A percentile compares a stretch with the other conserved stretches of the same genome.
Conservation (phyloP, 108 stramenopile genomes). For the Mayamaea pseudoterrestris region DNA sequence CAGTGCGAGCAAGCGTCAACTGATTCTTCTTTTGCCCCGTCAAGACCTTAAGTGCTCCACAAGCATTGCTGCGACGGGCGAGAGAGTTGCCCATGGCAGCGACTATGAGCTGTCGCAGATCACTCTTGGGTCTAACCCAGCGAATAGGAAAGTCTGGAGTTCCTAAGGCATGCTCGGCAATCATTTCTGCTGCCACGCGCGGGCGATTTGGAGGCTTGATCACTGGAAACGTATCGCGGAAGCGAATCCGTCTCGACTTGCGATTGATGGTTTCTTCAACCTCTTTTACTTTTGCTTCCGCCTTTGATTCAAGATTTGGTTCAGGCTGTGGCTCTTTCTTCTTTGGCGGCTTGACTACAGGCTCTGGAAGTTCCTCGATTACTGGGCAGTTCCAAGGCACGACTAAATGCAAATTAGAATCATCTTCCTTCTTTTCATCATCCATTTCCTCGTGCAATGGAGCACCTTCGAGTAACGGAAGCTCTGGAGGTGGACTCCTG, state of each 20-base stretch:
- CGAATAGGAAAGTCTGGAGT: constrained; percentile 3
- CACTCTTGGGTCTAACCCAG: constrained; percentile 31
- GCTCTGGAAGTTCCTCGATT: too few species aligned
- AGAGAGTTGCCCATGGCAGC: constrained; percentile 35
- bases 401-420: too few species aligned
- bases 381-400: too few species aligned
- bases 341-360: too few species aligned
- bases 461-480: too few species aligned
- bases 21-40: constrained; percentile 36
- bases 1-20: constrained; percentile 52
- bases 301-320: too few species aligned
- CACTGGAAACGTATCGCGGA: constrained; percentile 61
- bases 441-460: too few species aligned
- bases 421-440: too few species aligned
- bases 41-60: constrained; percentile 70
- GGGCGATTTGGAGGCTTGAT: constrained; percentile 29
- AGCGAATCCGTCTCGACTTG: constrained; percentile 23
- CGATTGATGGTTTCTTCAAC: background rate
- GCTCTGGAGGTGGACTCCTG: too few species aligned
- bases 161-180: constrained; percentile 15
- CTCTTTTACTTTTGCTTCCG: background rate
- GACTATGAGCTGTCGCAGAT: constrained; percentile 43
- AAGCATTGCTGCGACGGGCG: constrained; percentile 58
- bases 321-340: too few species aligned
- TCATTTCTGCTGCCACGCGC: constrained; percentile 31